Base-by-base conservation (phyloP, 2,329 filamentous ascomycete species). In the Tolypocladium pustulatum region DNA sequence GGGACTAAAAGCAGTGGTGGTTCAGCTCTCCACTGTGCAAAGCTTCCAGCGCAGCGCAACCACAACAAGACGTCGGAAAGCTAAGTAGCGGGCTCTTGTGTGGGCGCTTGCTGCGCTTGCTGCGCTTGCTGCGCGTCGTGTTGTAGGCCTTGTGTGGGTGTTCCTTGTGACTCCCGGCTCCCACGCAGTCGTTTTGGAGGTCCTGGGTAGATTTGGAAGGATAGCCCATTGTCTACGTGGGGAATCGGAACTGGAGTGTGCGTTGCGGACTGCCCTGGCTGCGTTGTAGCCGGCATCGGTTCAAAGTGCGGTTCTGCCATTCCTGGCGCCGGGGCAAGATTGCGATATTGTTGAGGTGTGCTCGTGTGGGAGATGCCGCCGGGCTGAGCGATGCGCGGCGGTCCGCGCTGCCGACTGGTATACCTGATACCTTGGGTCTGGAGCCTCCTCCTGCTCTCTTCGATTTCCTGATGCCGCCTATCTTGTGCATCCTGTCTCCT, bases 401-500 rank as follows among this genome's bases (percentile, higher is more conserved):
- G 51, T 17, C 41, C 40, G 37, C 55, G 25, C 55, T 54, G 46
- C 22, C 53, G 46, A 32, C 46, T 67, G 67, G 27, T 66, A 65
- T 59, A 67, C 61, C 40, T 65, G 43, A 65, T 63, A 46, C 67
- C 68, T 36, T 69, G 63, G 4, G 61, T 58, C 0, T 65, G 65
- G 7, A 65, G 62, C 27, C 67, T 64, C 34, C 64, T 65, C 51
- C 70, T 68, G 6, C 57, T 64, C 17, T 73, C 67, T 25, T 76
- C 75, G 4, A 75, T 69, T 54, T 75, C 69, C 20, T 65, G 67
- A 59, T 76, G 72, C 4, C 74, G 68, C 59, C 68, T 71, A 46
- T 75, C 69, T 56, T 73, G 72, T 5, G 69, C 68, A 10, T 75
- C 73, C 55, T 72, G 70, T 22, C 75, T 68, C 56, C 68, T 66